Conservation (phyloP, 78 protist genomes). For the Anaeramoeba flamelloides region DNA sequence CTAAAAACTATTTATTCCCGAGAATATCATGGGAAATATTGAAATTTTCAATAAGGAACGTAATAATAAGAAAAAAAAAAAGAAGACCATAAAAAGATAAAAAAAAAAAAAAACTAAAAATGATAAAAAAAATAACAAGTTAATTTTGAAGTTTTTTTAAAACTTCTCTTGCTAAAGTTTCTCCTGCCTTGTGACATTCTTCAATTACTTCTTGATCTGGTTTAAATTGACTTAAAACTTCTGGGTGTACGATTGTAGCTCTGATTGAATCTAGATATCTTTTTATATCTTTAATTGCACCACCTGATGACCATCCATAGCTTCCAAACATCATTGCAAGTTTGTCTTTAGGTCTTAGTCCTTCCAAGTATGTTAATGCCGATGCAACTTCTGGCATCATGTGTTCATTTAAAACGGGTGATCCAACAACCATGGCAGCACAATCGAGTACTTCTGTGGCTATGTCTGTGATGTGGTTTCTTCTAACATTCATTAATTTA, state of each 20-base stretch:
- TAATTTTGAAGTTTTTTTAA: too few relatives aligned
- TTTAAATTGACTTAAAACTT: neutral
- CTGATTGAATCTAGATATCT: neutral
- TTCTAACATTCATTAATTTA: neutral
- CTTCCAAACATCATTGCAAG: neutral
- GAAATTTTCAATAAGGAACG: too few relatives aligned
- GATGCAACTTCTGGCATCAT: neutral
- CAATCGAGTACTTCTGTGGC: neutral
- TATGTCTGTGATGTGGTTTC: conserved; percentile 1
- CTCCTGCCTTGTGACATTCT: neutral
- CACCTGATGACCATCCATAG: neutral
- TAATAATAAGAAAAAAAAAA: too few relatives aligned
- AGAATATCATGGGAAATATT: too few relatives aligned
- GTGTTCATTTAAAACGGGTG: neutral
- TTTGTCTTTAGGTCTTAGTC: neutral
- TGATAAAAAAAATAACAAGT: too few relatives aligned
- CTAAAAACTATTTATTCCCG: too few relatives aligned
- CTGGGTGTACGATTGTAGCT: neutral
- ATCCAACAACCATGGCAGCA: neutral
- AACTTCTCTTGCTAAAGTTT: neutral
- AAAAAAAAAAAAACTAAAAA: too few relatives aligned
- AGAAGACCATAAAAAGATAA: too few relatives aligned
- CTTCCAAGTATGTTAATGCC: neutral
- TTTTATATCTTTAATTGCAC: neutral
- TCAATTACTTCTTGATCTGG: neutral